phyloP scores from a whole-genome alignment of 2,329 filamentous ascomycete species.

The Alternaria triticina region DNA sequence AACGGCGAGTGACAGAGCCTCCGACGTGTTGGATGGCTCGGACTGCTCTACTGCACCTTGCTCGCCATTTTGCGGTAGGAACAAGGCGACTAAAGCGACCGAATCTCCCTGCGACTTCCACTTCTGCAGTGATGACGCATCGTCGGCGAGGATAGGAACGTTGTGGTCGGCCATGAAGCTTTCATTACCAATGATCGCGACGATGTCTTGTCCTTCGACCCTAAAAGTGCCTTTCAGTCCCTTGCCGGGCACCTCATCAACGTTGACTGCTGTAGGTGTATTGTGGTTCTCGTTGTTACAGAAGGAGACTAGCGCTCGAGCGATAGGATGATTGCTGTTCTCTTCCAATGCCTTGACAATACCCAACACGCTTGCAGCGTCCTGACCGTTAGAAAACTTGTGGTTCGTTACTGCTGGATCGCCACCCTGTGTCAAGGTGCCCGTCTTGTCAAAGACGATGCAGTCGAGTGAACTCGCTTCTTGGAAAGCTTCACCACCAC shows the following conservation, averaged over 20 bases:
- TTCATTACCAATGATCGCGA: slow-evolving; percentile 75
- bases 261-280: slow-evolving; percentile 32
- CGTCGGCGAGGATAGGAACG: slow-evolving; percentile 34
- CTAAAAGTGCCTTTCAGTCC: slow-evolving; percentile 68
- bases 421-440: slow-evolving; percentile 76
- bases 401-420: slow-evolving; percentile 72
- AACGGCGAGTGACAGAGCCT: not conserved
- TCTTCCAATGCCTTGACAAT: slow-evolving; percentile 69
- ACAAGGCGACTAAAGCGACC: slow-evolving; percentile 49
- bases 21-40: not conserved
- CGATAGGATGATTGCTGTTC: slow-evolving; percentile 76
- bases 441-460: slow-evolving; percentile 89
- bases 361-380: slow-evolving; percentile 54
- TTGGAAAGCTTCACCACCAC: slow-evolving; percentile 84
- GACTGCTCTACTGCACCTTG: not conserved
- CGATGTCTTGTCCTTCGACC: slow-evolving; percentile 32
- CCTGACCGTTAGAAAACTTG: slow-evolving; percentile 44
- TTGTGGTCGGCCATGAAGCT: slow-evolving; percentile 61
- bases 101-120: slow-evolving; percentile 54
- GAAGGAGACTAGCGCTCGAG: slow-evolving; percentile 71
- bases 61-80: not conserved
- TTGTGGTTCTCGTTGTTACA: slow-evolving; percentile 51
- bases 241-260: slow-evolving; percentile 74
- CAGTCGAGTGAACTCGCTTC: slow-evolving; percentile 79
- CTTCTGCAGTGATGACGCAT: slow-evolving; percentile 31